Conservation (phyloP, 441 rosid genomes). For the Pelargonium citronellum region DNA sequence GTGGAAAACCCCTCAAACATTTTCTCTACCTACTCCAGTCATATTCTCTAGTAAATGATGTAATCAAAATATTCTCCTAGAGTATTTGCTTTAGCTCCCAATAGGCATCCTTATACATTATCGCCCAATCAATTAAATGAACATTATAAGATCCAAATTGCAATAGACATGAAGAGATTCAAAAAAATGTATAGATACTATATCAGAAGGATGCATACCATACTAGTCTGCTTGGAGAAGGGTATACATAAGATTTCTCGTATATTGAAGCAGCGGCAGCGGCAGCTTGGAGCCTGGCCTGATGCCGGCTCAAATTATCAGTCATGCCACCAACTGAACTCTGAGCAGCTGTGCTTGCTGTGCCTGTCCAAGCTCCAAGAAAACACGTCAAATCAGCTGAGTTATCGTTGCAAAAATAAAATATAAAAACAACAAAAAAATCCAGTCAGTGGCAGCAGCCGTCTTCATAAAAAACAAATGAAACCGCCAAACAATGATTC, state of each 20-base stretch:
- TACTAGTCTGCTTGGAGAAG: conserved; percentile 55
- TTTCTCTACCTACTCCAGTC: too few species aligned
- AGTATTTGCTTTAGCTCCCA: background rate
- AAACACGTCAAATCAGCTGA: conserved; percentile 16
- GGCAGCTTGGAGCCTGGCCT: conserved; percentile 83
- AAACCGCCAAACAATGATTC: background rate
- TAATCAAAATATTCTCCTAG: background rate
- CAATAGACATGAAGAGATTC: background rate
- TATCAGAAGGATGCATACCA: conserved; percentile 39
- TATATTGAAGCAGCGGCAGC: conserved; percentile 80
- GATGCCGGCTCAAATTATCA: conserved; percentile 50
- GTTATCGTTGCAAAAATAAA: background rate
- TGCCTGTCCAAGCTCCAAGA: conserved; percentile 32
- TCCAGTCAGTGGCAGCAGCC: background rate
- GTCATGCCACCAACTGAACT: conserved; percentile 36
- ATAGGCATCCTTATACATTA: background rate
- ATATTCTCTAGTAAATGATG: too few species aligned
- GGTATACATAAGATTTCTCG: conserved; percentile 78
- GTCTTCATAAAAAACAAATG: background rate
- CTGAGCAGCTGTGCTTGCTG: conserved; percentile 40
- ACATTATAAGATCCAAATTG: background rate
- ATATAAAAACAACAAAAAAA: background rate
- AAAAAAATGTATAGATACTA: conserved; percentile 14
- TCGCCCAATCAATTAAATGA: background rate
- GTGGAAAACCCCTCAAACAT: too few species aligned